phyloP scores from a whole-genome alignment of 352 stramenopile genomes.

The Phytophthora palmivora region DNA sequence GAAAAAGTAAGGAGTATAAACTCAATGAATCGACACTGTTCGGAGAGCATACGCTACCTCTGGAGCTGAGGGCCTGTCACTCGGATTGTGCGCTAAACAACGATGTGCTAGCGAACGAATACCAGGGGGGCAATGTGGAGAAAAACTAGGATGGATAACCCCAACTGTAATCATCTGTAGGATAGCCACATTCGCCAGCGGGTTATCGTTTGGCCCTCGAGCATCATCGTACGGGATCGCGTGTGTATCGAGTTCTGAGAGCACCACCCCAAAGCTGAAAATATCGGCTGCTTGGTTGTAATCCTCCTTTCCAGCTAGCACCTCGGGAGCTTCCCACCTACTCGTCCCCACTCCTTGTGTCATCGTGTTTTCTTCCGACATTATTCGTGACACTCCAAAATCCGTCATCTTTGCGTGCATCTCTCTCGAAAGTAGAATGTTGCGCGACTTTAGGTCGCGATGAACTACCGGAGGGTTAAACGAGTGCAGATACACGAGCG shows the following conservation, averaged over 20 bases:
- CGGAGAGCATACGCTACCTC: constrained; percentile 52
- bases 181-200: constrained; percentile 43
- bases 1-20: no score
- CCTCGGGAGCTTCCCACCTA: constrained; percentile 36
- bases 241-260: constrained; percentile 44
- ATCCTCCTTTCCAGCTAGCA: constrained; percentile 21
- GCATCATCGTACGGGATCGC: constrained; percentile 46
- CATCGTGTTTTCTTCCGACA: constrained; percentile 36
- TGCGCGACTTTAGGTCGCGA: constrained; percentile 30
- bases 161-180: constrained; percentile 49
- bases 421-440: constrained; percentile 34
- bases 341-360: constrained; percentile 38
- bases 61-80: constrained; percentile 43
- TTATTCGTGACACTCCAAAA: constrained; percentile 34
- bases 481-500: constrained; percentile 45
- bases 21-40: constrained; percentile 10
- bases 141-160: constrained; percentile 27
- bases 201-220: constrained; percentile 28
- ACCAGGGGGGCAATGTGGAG: constrained; percentile 4
- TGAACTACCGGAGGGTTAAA: constrained; percentile 34
- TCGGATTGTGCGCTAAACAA: constrained; percentile 43
- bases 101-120: constrained; percentile 41
- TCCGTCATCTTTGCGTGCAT: constrained; percentile 40
- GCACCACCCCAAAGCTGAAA: constrained; percentile 47
- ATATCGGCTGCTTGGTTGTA: constrained; percentile 37